Base-by-base conservation (phyloP, 2,329 filamentous ascomycete species). In the Apiospora saccharicola region DNA sequence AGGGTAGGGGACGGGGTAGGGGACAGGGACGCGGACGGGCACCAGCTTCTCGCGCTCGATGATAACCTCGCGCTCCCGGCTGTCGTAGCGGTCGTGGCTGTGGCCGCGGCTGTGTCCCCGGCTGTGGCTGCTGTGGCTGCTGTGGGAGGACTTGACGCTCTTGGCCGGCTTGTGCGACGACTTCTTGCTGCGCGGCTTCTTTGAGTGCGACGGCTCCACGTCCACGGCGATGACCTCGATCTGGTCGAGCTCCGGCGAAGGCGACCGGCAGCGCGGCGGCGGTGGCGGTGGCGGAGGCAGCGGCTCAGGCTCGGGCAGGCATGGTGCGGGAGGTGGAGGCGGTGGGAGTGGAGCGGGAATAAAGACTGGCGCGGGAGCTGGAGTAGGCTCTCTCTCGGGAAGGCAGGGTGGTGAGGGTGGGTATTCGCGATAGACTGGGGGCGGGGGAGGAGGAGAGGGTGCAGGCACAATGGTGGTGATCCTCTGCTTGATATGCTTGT, bases 21-120 rank as follows among this genome's bases (percentile, higher is more conserved):
- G 83, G 5, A 85, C 82, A 12, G 80, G 83, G 61, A 82, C 77
- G 13, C 81, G 81, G 10, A 85, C 78, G 47, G 85, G 86, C 22
- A 88, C 81, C 68, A 86, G 75, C 70, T 83, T 82, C 77, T 90
- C 88, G 37, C 87, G 83, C 80, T 89, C 87, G 73, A 89, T 84
- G 77, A 86, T 83, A 69, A 88, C 82, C 77, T 89, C 87, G 46
- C 81, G 81, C 67, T 87, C 83, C 19, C 80, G 77, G 67, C 74
- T 76, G 67, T 73, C 72, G 68, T 74, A 73, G 51, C 73, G 67
- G 43, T 69, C 71, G 73, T 78, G 79, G 69, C 77, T 78, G 16
- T 78, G 77, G 73, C 78, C 80, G 70, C 79, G 74, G 73, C 72
- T 74, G 69, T 72, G 71, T 53, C 77, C 74, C 68, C 75, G 78